A percentile compares a stretch with the other conserved stretches of the same genome.
Evolutionary conservation across 345 rosid genomes (phyloP).

Genomic region (Aquilaria sinensis): DNA sequence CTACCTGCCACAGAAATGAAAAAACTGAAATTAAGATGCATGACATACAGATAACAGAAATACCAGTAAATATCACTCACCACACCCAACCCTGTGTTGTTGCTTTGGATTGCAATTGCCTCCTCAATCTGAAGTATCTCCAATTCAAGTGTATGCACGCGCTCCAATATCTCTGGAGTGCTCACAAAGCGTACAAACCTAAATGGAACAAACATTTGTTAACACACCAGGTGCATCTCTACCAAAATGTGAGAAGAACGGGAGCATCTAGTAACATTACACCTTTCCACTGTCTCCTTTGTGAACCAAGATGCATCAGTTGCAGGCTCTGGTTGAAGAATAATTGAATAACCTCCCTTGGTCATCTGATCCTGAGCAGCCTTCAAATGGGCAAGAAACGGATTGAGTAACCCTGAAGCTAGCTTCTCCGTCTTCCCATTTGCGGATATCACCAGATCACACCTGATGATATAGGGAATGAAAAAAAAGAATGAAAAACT

Average conservation of each 20-base stretch:
- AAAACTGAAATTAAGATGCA: conserved; percentile 10
- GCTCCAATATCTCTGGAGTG: conserved; percentile 83
- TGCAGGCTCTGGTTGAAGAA: conserved; percentile 57
- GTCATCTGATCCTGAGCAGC: conserved; percentile 73
- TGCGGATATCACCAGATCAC: conserved; percentile 75
- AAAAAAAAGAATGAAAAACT: background rate
- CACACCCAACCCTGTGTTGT: conserved; percentile 36
- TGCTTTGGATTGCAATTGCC: conserved; percentile 74
- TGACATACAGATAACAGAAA: conserved; percentile 8
- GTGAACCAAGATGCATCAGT: conserved; percentile 75
- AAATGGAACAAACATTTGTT: background rate
- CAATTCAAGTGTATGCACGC: conserved; percentile 73
- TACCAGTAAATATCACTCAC: conserved; percentile 36
- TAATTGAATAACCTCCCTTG: conserved; percentile 90
- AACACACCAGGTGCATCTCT: too few relatives aligned
- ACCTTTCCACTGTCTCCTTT: conserved; percentile 81
- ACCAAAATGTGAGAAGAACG: background rate
- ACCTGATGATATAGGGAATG: conserved; percentile 37
- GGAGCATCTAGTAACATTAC: background rate
- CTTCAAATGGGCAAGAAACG: conserved; percentile 86
- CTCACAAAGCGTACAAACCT: conserved; percentile 99
- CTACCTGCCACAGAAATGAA: conserved; percentile 38
- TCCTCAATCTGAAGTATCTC: conserved; percentile 91
- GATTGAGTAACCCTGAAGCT: conserved; percentile 86
- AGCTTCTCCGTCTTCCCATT: conserved; percentile 79